phyloP scores from a whole-genome alignment of 140 eudicot species.

The Senecio squalidus region DNA sequence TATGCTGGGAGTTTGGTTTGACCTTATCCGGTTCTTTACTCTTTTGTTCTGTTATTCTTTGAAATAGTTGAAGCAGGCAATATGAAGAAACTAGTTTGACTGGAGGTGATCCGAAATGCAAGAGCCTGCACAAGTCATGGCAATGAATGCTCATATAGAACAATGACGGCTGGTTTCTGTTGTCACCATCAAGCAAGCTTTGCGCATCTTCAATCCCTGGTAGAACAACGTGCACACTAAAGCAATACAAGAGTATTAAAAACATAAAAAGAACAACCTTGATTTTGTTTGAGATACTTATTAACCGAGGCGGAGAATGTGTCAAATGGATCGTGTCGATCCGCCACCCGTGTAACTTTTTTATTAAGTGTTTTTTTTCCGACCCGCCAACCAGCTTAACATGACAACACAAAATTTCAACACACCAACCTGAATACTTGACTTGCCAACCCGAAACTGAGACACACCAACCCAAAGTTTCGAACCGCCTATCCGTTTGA shows the following conservation, averaged over 20 bases:
- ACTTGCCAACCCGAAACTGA: too few species aligned
- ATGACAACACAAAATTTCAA: too few species aligned
- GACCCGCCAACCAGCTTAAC: too few species aligned
- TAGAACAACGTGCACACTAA: conserved; percentile 53
- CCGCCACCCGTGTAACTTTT: too few species aligned
- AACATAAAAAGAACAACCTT: not conserved
- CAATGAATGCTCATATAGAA: conserved; percentile 56
- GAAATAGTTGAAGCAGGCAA: conserved; percentile 58
- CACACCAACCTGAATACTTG: too few species aligned
- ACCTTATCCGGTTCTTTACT: conserved; percentile 29
- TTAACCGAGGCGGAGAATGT: too few species aligned
- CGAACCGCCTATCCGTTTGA: too few species aligned
- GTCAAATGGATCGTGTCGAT: too few species aligned
- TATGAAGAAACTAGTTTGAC: conserved; percentile 70
- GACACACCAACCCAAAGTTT: too few species aligned
- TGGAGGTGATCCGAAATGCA: conserved; percentile 71
- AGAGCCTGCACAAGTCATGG: conserved; percentile 68
- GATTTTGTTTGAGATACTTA: too few species aligned
- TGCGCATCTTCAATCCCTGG: conserved; percentile 55
- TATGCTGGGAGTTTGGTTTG: conserved; percentile 30
- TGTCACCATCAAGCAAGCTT: conserved; percentile 30
- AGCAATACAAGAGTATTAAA: conserved; percentile 20
- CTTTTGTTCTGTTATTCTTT: conserved; percentile 41
- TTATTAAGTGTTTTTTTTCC: too few species aligned
- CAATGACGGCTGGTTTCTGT: conserved; percentile 26